A percentile compares a stretch with the other conserved stretches of the same genome.
phyloP scores from a whole-genome alignment of 768 basidiomycete genomes.

The Dendrothele bispora region DNA sequence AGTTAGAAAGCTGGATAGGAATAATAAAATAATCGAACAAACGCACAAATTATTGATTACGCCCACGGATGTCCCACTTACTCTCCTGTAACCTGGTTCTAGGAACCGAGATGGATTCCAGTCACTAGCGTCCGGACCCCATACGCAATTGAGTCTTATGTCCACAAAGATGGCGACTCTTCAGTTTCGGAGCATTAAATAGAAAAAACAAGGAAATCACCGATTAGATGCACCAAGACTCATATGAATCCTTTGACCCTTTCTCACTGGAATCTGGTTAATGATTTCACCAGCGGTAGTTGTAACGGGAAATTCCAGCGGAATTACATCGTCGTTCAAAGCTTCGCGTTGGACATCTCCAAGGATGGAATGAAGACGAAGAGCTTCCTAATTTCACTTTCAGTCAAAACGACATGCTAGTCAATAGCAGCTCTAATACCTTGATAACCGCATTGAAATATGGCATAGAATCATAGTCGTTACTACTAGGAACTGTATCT shows the following conservation, averaged over 20 bases:
- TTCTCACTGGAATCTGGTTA: constrained; percentile 15
- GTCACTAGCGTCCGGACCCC: constrained; percentile 7
- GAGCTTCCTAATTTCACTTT: no score
- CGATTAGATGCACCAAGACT: constrained; percentile 26
- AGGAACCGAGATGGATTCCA: constrained; percentile 1
- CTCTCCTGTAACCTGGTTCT: not conserved
- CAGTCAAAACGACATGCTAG: no score
- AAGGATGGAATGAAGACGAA: no score
- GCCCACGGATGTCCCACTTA: not conserved
- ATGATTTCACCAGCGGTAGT: constrained; percentile 21
- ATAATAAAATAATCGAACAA: no score
- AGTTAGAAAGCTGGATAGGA: no score
- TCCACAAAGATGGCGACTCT: not conserved
- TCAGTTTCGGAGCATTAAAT: not conserved
- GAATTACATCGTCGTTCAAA: constrained; percentile 29
- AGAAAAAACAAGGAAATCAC: constrained; percentile 14
- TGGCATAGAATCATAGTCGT: no score
- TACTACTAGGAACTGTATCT: no score
- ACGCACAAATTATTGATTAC: constrained; percentile 3
- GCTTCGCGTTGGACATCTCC: constrained; percentile 11
- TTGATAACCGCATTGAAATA: no score
- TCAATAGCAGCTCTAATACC: no score
- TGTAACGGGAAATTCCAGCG: constrained; percentile 27
- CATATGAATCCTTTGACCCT: constrained; percentile 16
- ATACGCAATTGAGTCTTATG: no score